Conservation (phyloP, 768 basidiomycete genomes). For the Dioszegia crocea region DNA sequence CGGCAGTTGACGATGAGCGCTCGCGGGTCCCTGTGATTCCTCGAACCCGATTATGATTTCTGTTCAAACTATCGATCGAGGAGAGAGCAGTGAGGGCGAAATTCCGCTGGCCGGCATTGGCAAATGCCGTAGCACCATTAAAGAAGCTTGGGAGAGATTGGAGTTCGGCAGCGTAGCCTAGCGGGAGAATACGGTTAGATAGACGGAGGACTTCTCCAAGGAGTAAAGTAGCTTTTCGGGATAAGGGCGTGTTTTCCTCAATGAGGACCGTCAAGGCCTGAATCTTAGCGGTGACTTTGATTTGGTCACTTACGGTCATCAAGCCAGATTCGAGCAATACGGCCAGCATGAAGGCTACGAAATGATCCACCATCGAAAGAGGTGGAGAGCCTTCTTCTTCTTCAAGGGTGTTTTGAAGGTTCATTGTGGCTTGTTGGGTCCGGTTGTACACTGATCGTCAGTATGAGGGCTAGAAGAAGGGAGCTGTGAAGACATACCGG, state of each 20-base stretch:
- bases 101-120: constrained; percentile 70
- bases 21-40: constrained; percentile 16
- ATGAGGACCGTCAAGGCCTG: constrained; percentile 82
- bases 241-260: constrained; percentile 61
- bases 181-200: constrained; percentile 78
- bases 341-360: constrained; percentile 75
- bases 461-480: background rate
- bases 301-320: constrained; percentile 62
- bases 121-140: constrained; percentile 69
- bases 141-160: constrained; percentile 83
- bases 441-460: constrained; percentile 36
- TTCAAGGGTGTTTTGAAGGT: constrained; percentile 10
- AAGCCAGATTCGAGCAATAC: constrained; percentile 83
- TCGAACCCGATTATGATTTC: constrained; percentile 68
- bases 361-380: constrained; percentile 86
- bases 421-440: constrained; percentile 24
- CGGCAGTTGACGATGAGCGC: background rate
- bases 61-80: constrained; percentile 85
- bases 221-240: constrained; percentile 82
- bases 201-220: constrained; percentile 87
- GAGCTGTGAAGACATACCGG: constrained; percentile 57
- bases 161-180: constrained; percentile 66
- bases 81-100: constrained; percentile 78
- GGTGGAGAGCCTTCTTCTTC: constrained; percentile 49
- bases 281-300: background rate